A percentile compares a stretch with the other conserved stretches of the same genome.
phyloP scores from a whole-genome alignment of 2,329 filamentous ascomycete species.

The Thermomyces lanuginosus region DNA sequence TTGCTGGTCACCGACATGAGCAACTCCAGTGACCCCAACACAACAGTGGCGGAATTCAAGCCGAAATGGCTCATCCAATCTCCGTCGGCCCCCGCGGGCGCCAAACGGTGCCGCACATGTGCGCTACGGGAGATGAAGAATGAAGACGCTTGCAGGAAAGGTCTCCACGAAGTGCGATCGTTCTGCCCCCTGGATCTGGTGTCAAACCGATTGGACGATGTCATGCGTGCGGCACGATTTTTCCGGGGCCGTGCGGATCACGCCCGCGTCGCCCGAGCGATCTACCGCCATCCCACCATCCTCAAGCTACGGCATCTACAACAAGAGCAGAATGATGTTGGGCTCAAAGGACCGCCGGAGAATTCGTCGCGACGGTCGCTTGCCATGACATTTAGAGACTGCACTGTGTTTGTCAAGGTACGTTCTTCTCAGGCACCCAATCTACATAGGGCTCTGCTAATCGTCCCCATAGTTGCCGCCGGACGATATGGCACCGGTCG shows the following conservation, averaged over 20 bases:
- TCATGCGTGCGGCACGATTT: slow-evolving; percentile 26
- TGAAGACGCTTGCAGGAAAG: slow-evolving; percentile 16
- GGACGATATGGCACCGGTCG: slow-evolving; percentile 16
- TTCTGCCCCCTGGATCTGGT: slow-evolving; percentile 53
- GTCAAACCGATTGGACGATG: slow-evolving; percentile 30
- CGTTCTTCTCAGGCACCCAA: slow-evolving; percentile 6
- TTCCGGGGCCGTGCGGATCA: slow-evolving; percentile 24
- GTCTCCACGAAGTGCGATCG: slow-evolving; percentile 18
- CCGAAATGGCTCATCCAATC: slow-evolving; percentile 73
- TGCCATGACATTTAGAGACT: slow-evolving; percentile 69
- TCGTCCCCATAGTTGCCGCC: too few species aligned
- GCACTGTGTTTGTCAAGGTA: slow-evolving; percentile 56
- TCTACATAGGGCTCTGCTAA: slow-evolving; percentile 1
- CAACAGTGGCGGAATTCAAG: slow-evolving; percentile 53
- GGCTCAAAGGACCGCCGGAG: slow-evolving; percentile 20
- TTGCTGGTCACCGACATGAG: slow-evolving; percentile 64
- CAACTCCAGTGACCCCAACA: slow-evolving; percentile 18
- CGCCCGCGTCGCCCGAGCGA: slow-evolving; percentile 16
- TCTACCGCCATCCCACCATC: slow-evolving; percentile 20
- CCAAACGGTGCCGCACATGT: slow-evolving; percentile 58
- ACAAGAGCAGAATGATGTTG: slow-evolving; percentile 18
- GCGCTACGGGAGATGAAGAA: slow-evolving; percentile 40
- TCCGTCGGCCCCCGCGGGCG: slow-evolving; percentile 47
- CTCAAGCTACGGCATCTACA: slow-evolving; percentile 21
- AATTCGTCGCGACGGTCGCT: slow-evolving; percentile 38